These are phyloP conservation scores for Trypanosoma cruzi DNA, from an alignment of 208 protist genomes.

Conservation along the genomic window DNA sequence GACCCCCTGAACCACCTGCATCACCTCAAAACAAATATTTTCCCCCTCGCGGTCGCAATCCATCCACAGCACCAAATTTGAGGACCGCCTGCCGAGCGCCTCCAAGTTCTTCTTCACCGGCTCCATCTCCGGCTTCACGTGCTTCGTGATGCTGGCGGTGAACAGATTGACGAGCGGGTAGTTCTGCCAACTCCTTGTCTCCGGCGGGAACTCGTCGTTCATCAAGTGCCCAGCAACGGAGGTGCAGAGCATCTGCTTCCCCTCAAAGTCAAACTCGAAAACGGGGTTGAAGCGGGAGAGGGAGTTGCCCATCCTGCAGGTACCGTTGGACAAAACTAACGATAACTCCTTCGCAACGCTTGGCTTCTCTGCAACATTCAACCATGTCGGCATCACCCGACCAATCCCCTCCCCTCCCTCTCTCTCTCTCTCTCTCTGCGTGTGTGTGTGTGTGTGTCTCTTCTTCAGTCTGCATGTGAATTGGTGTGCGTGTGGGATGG, in stretches of 20 bases:
- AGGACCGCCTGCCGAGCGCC: slow-evolving; percentile 53
- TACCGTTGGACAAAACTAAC: slow-evolving; percentile 69
- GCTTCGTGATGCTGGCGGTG: slow-evolving; percentile 75
- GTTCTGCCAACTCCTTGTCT: slow-evolving; percentile 84
- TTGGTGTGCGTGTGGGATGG: too few relatives aligned
- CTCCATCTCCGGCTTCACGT: slow-evolving; percentile 70
- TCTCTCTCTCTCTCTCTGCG: neutral
- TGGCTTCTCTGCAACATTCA: slow-evolving; percentile 97
- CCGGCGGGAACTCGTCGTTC: slow-evolving; percentile 86
- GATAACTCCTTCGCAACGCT: slow-evolving; percentile 92
- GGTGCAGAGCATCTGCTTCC: slow-evolving; percentile 94
- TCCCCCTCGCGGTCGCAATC: slow-evolving; percentile 98
- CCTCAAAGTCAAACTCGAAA: slow-evolving; percentile 76
- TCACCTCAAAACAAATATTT: slow-evolving; percentile 98
- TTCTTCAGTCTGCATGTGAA: too few relatives aligned
- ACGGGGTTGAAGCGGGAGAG: slow-evolving; percentile 83
- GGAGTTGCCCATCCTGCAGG: slow-evolving; percentile 39
- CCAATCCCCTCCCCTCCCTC: neutral
- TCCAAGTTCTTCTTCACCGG: slow-evolving; percentile 83
- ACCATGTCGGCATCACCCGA: slow-evolving; percentile 67
- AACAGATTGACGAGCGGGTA: slow-evolving; percentile 94
- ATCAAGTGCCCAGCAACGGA: slow-evolving; percentile 97
- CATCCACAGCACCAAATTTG: slow-evolving; percentile 94
- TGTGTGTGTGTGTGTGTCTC: too few relatives aligned
- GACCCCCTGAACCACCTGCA: slow-evolving; percentile 62